Conservation (phyloP, 805 yeast genomes). For the Saccharomycopsis sp. region DNA sequence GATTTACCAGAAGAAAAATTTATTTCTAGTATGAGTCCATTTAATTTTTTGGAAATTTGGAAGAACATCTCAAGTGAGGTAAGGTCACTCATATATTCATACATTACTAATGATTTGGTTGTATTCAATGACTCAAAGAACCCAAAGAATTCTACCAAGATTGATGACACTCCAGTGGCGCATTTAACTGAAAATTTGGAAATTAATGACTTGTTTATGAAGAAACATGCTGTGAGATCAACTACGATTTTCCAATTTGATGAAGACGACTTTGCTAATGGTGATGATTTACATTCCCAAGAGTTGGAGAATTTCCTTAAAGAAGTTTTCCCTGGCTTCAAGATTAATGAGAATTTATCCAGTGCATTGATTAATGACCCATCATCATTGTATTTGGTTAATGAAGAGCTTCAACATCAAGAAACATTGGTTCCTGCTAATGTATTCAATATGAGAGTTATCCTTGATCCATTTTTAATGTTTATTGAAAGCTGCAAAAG, state of each 20-base stretch:
- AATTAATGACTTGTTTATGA: slow-evolving; percentile 13
- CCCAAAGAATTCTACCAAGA: slow-evolving; percentile 3
- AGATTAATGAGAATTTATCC: slow-evolving; percentile 14
- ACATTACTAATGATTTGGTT: slow-evolving; percentile 26
- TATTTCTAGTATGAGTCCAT: slow-evolving; percentile 23
- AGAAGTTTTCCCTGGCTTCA: slow-evolving; percentile 67
- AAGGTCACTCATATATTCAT: slow-evolving; percentile 32
- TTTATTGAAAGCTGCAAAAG: slow-evolving; percentile 56
- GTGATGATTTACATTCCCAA: slow-evolving; percentile 30
- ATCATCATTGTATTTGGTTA: slow-evolving; percentile 48
- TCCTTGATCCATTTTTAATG: slow-evolving; percentile 64
- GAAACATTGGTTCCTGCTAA: slow-evolving; percentile 62
- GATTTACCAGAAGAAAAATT: slow-evolving; percentile 23
- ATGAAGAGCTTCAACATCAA: slow-evolving; percentile 50
- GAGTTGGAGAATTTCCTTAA: slow-evolving; percentile 42
- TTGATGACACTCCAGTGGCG: slow-evolving; percentile 14
- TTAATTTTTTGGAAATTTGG: slow-evolving; percentile 39
- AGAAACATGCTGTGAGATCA: slow-evolving; percentile 7
- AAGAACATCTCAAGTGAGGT: slow-evolving; percentile 36
- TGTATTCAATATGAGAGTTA: slow-evolving; percentile 72
- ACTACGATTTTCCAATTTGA: slow-evolving; percentile 31
- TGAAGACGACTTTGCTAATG: slow-evolving; percentile 27
- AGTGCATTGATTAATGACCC: slow-evolving; percentile 29
- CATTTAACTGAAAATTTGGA: slow-evolving; percentile 17
- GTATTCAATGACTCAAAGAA: slow-evolving; percentile 13